Evolutionary conservation across 108 stramenopile genomes (phyloP), one percentile per base, ranked within the genome.

Genomic region (Mediolabrus comicus): DNA sequence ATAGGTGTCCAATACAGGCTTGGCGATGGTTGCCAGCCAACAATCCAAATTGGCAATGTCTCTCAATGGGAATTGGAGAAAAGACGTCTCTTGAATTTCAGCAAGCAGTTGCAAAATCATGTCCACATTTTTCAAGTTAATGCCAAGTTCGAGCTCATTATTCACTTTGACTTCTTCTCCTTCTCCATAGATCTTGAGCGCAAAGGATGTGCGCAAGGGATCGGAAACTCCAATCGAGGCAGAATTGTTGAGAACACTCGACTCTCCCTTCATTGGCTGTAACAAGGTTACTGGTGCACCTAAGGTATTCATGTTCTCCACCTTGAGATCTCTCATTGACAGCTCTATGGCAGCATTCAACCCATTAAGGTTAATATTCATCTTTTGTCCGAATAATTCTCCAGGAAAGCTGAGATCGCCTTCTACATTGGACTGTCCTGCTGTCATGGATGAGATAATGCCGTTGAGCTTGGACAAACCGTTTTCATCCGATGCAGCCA

Each of bases 241-340:
- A 24, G 66, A 62, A 53, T 84, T 89, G 33, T 85, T 72, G 0
- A 89, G 36, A 3, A 71, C 58, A 31, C 79, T 70, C 0, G 77
- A 16, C 22, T 81, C 60, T 13, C 69, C 75, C 12, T 59, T 24
- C 4, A 84, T 54, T 39, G 86, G 86, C 32, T 46, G 53, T 1
- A 84, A 25, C 10, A 90, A 11, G 16, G 67, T 22, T 2, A 90
- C 52, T 1, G 87, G 87, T n/a, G 74, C 75, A n/a, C 82, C 88
- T 38, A 90, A 51, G 30, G 77, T 85, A 58, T 87, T 82, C n/a
- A 90, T 28, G 46, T 90, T 84, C 17, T 74, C 55, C 6, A 87
- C 24, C 25, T 46, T 59, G 3, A 87, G 59, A 71, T 90, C 73
- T 4, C 81, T 84, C 4, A 87, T 26, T 43, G 54, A 63, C 30